Evolutionary conservation across 202 grass and related monocot species (phyloP).

Genomic region (Brachypodium distachyon): DNA sequence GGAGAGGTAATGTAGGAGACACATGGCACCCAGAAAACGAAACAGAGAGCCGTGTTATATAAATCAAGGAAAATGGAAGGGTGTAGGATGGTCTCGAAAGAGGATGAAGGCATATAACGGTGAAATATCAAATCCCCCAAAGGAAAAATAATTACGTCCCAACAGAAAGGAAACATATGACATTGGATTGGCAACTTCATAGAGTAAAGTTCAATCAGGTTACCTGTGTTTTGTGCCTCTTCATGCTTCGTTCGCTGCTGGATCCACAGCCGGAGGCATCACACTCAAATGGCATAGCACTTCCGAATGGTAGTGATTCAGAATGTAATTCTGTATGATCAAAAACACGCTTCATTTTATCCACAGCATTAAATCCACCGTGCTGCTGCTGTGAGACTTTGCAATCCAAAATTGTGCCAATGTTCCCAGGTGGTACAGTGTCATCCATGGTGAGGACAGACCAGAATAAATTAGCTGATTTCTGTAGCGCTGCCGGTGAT

Average conservation of each 20-base stretch:
- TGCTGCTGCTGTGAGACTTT: neutral
- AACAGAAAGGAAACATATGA: neutral
- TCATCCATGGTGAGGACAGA: neutral
- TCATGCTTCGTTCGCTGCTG: neutral
- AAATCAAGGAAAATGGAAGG: no score
- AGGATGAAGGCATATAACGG: no score
- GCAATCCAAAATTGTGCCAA: neutral
- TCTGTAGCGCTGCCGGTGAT: neutral
- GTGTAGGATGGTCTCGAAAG: no score
- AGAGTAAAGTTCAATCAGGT: neutral
- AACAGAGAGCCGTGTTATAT: no score
- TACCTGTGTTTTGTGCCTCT: constrained; percentile 1
- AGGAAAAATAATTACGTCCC: neutral
- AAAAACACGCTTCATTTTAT: constrained; percentile 9
- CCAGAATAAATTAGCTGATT: neutral
- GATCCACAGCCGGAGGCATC: neutral
- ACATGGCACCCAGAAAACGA: no score
- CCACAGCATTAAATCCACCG: neutral
- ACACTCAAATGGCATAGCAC: neutral
- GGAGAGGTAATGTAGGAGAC: no score
- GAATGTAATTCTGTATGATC: neutral
- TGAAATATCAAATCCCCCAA: no score
- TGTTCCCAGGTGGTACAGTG: neutral
- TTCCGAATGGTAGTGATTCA: neutral
- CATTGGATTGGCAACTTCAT: neutral